These are phyloP conservation scores for Euphrasia confusa DNA, from an alignment of 257 asterid species.

Conservation along the genomic window DNA sequence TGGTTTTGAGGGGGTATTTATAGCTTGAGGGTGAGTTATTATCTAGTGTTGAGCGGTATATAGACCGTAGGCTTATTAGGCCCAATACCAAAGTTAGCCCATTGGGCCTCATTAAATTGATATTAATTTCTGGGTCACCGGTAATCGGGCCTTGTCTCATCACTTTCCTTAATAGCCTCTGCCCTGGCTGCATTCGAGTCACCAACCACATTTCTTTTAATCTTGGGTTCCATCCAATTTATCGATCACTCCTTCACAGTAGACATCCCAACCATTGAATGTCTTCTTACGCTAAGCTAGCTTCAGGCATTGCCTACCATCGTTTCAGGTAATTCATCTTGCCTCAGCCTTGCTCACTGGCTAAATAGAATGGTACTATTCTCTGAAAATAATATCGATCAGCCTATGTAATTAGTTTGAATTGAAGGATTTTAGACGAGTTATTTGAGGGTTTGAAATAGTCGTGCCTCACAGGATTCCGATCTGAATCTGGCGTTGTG, in stretches of 20 bases:
- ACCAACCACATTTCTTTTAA: background rate
- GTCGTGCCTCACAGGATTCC: background rate
- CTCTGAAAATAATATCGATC: background rate
- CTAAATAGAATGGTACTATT: background rate
- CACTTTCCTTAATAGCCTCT: no score
- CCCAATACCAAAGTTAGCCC: no score
- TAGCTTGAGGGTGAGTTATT: no score
- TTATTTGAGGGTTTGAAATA: background rate
- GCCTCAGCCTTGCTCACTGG: background rate
- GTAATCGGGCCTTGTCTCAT: no score
- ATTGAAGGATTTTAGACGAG: background rate
- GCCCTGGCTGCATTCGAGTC: no score
- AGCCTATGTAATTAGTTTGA: background rate
- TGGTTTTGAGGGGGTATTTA: no score
- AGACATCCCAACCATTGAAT: background rate
- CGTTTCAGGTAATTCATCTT: background rate
- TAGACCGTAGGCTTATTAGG: no score
- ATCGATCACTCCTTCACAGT: background rate
- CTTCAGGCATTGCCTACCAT: background rate
- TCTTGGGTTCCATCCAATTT: background rate
- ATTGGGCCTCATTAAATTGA: no score
- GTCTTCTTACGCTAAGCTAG: background rate
- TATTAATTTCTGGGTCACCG: no score
- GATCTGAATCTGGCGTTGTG: background rate
- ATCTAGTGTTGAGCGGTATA: no score